These are phyloP conservation scores for Rosa hybrid DNA, from an alignment of 331 rosid genomes.

Conservation along the genomic window DNA sequence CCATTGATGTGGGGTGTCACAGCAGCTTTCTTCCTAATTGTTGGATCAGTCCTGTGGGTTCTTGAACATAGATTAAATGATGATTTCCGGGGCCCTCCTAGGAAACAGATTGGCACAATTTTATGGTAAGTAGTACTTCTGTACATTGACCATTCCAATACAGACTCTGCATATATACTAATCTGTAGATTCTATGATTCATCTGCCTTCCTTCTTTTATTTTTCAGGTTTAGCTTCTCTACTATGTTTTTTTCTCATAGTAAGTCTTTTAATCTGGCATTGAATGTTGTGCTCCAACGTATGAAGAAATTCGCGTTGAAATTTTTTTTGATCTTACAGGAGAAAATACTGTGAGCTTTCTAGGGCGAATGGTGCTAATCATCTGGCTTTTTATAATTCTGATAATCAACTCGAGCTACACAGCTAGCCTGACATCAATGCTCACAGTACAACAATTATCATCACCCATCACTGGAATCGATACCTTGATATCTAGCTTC, in stretches of 20 bases:
- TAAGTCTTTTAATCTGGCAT: conserved; percentile 36
- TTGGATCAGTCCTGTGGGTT: conserved; percentile 48
- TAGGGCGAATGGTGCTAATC: conserved; percentile 42
- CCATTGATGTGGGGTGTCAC: conserved; percentile 44
- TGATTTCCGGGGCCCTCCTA: conserved; percentile 49
- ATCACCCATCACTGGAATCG: conserved; percentile 56
- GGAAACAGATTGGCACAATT: conserved; percentile 37
- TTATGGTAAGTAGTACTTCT: conserved; percentile 31
- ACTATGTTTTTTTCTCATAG: conserved; percentile 52
- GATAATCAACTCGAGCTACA: conserved; percentile 55
- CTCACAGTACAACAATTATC: conserved; percentile 50
- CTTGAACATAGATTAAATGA: conserved; percentile 44
- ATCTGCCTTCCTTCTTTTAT: conserved; percentile 1
- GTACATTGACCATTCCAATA: background rate
- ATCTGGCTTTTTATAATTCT: conserved; percentile 57
- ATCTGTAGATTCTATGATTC: background rate
- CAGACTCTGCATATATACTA: background rate
- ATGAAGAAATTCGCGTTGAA: background rate
- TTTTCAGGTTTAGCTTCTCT: conserved; percentile 56
- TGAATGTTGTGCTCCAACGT: conserved; percentile 3
- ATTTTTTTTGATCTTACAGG: conserved; percentile 37
- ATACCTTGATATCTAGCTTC: conserved; percentile 40
- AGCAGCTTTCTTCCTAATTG: conserved; percentile 32
- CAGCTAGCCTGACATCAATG: conserved; percentile 55
- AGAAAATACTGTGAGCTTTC: conserved; percentile 45